Base-by-base conservation (phyloP, 805 yeast species). In the Cyberlindnera mississippiensis region DNA sequence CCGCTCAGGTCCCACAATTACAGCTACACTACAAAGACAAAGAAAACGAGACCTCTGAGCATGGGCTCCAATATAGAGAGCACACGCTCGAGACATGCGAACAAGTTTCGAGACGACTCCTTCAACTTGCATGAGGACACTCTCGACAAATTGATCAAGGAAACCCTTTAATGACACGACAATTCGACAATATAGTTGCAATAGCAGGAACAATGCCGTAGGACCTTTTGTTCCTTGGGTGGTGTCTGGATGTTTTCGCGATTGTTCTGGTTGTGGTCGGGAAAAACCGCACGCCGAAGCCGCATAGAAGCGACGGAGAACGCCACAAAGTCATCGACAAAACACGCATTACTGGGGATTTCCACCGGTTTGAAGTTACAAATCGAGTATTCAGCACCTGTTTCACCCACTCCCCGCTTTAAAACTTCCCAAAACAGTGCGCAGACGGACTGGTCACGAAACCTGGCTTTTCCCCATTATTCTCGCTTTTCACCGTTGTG, bases 121-220 rank as follows among this genome's bases (percentile, higher is more conserved):
- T 38, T 29, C 30, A 31, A 36, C 16, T 18, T 40, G 12, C 43
- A 40, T 18, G 48, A 47, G n/a, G 48, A 48, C 28, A 48, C 52
- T 3, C 35, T 48, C 16, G 52, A 48, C 19, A 20, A 42, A 20
- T 37, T 48, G 32, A 48, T 46, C 28, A 42, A 38, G 15, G 45
- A 42, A 19, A 46, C 50, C 3, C 24, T 45, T 4, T 41, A 31
- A 37, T 17, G 13, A 9, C n/a, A n/a, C n/a, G n/a, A n/a, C n/a
- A n/a, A n/a, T n/a, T n/a, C n/a, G n/a, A n/a, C n/a, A n/a, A n/a
- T n/a, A n/a, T n/a, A n/a, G n/a, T n/a, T n/a, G n/a, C n/a, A n/a
- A n/a, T n/a, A n/a, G n/a, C n/a, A n/a, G n/a, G n/a, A n/a, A n/a
- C n/a, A n/a, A n/a, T n/a, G n/a, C n/a, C n/a, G n/a, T n/a, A n/a